Conservation (phyloP, 257 asterid genomes). For the Buddleja alternifolia region DNA sequence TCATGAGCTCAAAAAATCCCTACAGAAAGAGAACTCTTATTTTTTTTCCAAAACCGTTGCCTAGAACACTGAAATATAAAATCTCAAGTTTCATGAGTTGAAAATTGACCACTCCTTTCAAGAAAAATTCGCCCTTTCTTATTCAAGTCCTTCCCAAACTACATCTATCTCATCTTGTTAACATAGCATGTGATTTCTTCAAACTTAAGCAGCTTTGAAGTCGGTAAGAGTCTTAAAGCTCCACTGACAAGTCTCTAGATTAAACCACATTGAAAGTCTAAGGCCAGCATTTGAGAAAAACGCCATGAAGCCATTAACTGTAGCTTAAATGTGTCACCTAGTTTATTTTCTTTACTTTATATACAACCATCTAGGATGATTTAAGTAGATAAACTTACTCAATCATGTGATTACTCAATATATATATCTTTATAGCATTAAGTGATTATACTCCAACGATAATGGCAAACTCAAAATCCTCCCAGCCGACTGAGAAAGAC, state of each 20-base stretch:
- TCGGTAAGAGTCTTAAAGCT: not conserved
- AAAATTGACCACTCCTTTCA: not conserved
- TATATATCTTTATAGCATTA: too few relatives aligned
- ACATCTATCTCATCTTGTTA: not conserved
- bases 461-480: too few relatives aligned
- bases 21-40: not conserved
- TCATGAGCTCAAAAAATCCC: not conserved
- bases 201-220: slow-evolving; percentile 4
- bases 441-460: too few relatives aligned
- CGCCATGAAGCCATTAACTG: not conserved
- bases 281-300: not conserved
- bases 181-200: not conserved
- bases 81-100: not conserved
- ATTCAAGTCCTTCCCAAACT: slow-evolving; percentile 3
- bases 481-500: too few relatives aligned
- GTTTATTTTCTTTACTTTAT: not conserved
- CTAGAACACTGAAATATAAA: not conserved
- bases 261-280: slow-evolving; percentile 9
- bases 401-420: too few relatives aligned
- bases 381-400: not conserved
- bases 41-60: not conserved
- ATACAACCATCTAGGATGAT: not conserved
- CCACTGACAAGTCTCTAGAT: not conserved
- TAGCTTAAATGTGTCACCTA: not conserved
- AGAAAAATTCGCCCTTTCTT: not conserved